These are phyloP conservation scores for Rheum nobile DNA, from an alignment of 148 eudicot species.

Conservation along the genomic window DNA sequence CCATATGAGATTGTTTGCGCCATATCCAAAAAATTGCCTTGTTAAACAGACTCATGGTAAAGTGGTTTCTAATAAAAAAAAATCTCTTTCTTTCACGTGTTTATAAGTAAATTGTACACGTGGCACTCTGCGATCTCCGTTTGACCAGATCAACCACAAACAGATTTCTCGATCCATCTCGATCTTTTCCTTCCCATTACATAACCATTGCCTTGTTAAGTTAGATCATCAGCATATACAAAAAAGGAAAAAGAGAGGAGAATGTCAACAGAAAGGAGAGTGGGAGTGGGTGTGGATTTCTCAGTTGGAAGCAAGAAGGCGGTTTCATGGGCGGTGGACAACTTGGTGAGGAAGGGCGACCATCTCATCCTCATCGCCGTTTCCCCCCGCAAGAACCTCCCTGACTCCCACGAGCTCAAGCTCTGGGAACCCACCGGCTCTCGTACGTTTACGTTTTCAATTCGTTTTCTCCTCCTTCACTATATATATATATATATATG, in stretches of 20 bases:
- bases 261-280: constrained; percentile 28
- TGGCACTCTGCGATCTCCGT: not conserved
- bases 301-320: constrained; percentile 62
- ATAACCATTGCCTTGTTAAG: not conserved
- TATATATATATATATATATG: no score
- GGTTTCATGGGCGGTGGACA: constrained; percentile 57
- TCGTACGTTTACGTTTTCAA: constrained; percentile 30
- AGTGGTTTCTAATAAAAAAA: no score
- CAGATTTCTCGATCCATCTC: not conserved
- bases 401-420: constrained; percentile 60
- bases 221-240: not conserved
- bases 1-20: no score
- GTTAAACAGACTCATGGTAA: no score
- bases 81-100: no score
- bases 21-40: no score
- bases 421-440: constrained; percentile 80
- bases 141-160: not conserved
- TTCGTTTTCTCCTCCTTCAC: no score
- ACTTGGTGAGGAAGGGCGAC: constrained; percentile 49
- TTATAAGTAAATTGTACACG: no score
- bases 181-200: not conserved
- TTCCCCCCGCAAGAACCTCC: constrained; percentile 14
- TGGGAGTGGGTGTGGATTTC: constrained; percentile 76
- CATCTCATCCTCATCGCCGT: constrained; percentile 48
- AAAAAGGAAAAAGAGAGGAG: not conserved